Evolutionary conservation across 2,329 filamentous ascomycete genomes (phyloP).

Genomic region (Akanthomyces lecanii): DNA sequence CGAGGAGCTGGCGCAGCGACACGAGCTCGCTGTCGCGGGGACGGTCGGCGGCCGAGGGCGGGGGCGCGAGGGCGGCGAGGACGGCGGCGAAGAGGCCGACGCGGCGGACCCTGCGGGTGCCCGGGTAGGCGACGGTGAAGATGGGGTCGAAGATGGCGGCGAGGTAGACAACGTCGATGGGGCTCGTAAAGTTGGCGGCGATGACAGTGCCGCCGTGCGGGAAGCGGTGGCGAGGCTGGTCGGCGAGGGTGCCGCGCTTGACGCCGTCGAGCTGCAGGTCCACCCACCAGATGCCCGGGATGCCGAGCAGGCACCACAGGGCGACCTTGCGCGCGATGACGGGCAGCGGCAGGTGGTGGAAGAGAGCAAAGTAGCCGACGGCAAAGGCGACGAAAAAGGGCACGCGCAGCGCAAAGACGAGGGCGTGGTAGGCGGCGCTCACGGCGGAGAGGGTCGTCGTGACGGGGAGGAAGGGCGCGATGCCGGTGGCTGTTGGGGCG

Average conservation of each 20-base stretch:
- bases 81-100: constrained; percentile 76
- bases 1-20: constrained; percentile 59
- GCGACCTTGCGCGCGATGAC: constrained; percentile 69
- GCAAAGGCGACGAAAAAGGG: constrained; percentile 69
- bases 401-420: constrained; percentile 76
- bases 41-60: constrained; percentile 40
- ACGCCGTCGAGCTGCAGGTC: constrained; percentile 98
- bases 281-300: constrained; percentile 96
- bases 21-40: constrained; percentile 47
- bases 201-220: constrained; percentile 79
- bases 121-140: constrained; percentile 82
- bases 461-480: constrained; percentile 90
- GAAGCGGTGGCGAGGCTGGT: constrained; percentile 67
- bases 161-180: constrained; percentile 88
- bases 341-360: constrained; percentile 73
- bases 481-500: constrained; percentile 70
- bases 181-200: constrained; percentile 85
- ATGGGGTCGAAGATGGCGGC: constrained; percentile 91
- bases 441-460: constrained; percentile 60
- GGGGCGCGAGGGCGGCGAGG: constrained; percentile 62
- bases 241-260: constrained; percentile 79
- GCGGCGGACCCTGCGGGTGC: constrained; percentile 66
- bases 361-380: constrained; percentile 69
- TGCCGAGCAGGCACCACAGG: constrained; percentile 80
- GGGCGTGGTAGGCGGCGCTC: constrained; percentile 59